Base-by-base conservation (phyloP, 768 basidiomycete species). In the Mycena pura region DNA sequence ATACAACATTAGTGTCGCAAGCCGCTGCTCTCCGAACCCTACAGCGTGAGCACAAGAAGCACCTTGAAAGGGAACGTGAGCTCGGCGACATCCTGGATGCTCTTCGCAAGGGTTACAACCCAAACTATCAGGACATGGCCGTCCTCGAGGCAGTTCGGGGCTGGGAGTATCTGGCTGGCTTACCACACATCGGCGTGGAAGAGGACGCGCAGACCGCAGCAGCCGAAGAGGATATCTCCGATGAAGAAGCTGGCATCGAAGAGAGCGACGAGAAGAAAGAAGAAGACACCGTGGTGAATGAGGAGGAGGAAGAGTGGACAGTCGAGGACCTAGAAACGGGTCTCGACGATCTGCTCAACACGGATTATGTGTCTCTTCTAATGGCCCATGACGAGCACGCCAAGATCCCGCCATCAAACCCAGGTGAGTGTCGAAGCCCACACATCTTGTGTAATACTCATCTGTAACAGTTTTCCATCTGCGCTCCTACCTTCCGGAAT, bases 61-160 rank as follows among this genome's bases (percentile, higher is more conserved):
- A 92, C 58, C 73, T 92, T 25, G 85, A 90, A 60, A 89, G 90
- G 50, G 88, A 96, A 69, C 84, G 84, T 60, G 81, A 86, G 44
- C 85, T 99, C 3, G 90, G 89, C 22, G 84, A 88, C n/a, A 92
- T 99, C 49, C 83, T 99, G 6, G 84, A 88, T 58, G 80, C 88
- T 27, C 84, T 99, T 11, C 84, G 93, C 21, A 84, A 86, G 10
- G 89, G 90, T 5, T 98, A 97, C 78, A 99, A 99, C 73, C 96
- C 96, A 15, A 99, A 99, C 74, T 98, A 98, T 76, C 96, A 98
- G 73, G 96, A 99, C 72, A 99, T 99, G 96, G 95, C 95, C 2
- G 96, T 99, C 46, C 85, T 97, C 27, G 96, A 96, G 67, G 96
- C 96, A 17, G 95, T 98, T 15, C 88, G 95, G 45, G 96, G 95